Evolutionary conservation across 208 protist genomes (phyloP).

Genomic region (Porcisia hertigi): DNA sequence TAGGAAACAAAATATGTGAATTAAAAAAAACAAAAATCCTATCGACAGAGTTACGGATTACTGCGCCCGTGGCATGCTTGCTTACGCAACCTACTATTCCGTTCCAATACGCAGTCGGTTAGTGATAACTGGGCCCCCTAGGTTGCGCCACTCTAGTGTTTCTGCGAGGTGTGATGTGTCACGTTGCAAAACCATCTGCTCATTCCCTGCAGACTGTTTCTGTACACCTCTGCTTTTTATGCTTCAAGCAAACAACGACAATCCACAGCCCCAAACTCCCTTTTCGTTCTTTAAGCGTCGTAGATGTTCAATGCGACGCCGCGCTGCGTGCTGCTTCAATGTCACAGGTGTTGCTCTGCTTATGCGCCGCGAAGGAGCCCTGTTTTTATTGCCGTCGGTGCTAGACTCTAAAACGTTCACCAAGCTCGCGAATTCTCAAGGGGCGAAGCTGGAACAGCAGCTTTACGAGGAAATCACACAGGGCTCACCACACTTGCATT

Average conservation of each 20-base stretch:
- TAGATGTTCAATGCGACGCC: conserved; percentile 7
- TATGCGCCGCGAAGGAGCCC: conserved; percentile 8
- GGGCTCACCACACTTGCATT: conserved; percentile 31
- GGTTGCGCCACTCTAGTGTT: background rate
- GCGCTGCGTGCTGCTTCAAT: background rate
- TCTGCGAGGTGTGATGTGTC: background rate
- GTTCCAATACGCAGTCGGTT: background rate
- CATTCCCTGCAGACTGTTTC: background rate
- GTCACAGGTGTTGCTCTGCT: conserved; percentile 1
- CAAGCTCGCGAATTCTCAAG: conserved; percentile 49
- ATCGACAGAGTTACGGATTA: background rate
- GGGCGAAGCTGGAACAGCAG: conserved; percentile 36
- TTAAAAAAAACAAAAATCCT: background rate
- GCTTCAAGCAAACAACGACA: background rate
- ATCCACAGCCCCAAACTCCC: background rate
- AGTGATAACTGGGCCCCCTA: too few relatives aligned
- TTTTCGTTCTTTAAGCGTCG: background rate
- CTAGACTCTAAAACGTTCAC: conserved; percentile 76
- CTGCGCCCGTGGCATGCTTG: background rate
- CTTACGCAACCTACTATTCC: background rate
- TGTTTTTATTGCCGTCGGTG: conserved; percentile 79
- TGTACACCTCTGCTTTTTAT: background rate
- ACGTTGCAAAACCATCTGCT: background rate
- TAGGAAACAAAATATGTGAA: conserved; percentile 15
- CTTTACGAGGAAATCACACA: conserved; percentile 33